These are phyloP conservation scores for Phytophthora idaei DNA, from an alignment of 352 stramenopile species.

Conservation along the genomic window DNA sequence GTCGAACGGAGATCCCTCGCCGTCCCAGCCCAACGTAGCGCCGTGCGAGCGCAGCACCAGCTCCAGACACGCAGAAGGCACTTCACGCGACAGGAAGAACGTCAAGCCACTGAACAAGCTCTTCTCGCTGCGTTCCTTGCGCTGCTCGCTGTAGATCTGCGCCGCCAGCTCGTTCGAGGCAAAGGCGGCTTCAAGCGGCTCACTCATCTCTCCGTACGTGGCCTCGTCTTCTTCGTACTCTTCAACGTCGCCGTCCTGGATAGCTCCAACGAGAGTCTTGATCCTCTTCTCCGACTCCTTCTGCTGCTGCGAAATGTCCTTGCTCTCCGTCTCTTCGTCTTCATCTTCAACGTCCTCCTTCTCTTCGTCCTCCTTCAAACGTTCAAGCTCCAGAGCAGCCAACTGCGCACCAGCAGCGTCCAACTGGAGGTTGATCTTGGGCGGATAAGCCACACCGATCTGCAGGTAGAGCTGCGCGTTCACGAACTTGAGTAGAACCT, in stretches of 20 bases:
- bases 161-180: constrained; percentile 78
- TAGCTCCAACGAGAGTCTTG: constrained; percentile 61
- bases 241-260: constrained; percentile 47
- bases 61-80: constrained; percentile 94
- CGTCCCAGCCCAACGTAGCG: constrained; percentile 96
- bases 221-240: constrained; percentile 81
- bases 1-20: constrained; percentile 89
- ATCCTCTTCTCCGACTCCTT: constrained; percentile 90
- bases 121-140: constrained; percentile 78
- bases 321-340: constrained; percentile 42
- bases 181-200: constrained; percentile 91
- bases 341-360: constrained; percentile 33
- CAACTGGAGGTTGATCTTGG: constrained; percentile 88
- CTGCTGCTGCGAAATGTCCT: constrained; percentile 72
- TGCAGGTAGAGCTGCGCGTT: constrained; percentile 98
- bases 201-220: constrained; percentile 88
- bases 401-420: constrained; percentile 80
- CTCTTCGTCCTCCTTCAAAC: constrained; percentile 46
- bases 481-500: constrained; percentile 98
- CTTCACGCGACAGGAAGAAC: constrained; percentile 96
- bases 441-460: constrained; percentile 94
- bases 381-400: constrained; percentile 69
- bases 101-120: constrained; percentile 81
- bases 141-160: constrained; percentile 80
- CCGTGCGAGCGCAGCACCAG: constrained; percentile 96